Base-by-base conservation (phyloP, 2,329 filamentous ascomycete species). In the Sporothrix brunneoviolacea region DNA sequence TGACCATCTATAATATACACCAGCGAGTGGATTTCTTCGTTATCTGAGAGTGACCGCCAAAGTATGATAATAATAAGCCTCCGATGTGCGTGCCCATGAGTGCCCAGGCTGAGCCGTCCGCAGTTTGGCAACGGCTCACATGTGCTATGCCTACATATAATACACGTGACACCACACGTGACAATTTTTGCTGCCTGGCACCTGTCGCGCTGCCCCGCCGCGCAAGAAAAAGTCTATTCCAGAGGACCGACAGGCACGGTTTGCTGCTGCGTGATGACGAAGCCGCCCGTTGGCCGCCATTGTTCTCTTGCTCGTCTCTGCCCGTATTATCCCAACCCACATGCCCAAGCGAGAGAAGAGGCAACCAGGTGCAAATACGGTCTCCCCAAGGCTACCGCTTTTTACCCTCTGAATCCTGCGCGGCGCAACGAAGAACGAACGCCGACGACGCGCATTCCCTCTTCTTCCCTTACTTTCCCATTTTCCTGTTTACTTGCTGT, bases 231-330 rank as follows among this genome's bases (percentile, higher is more conserved):
- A 43, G 49, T 45, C 22, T 42, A n/a, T 43, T 41, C 38, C 33
- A 37, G 13, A 42, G 27, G 37, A 35, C 28, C 24, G 43, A 21
- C 33, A 22, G 37, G 38, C 30, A 19, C 16, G 38, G 21, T 18
- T 24, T 32, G 24, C 36, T 18, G 45, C 51, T 53, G 51, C 46
- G 51, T 49, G 51, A 53, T 53, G 51, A 53, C 51, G 51, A 50
- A 45, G 46, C 30, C 30, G 19, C 38, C 37, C 44, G 27, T 27
- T 35, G 27, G 28, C 19, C 19, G 16, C 18, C 19, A 18, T 30
- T 18, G 12, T 41, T 33, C n/a, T 27, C 42, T 39, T 28, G 7
- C 41, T 13, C 27, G 9, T 16, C 37, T 32, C 33, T 28, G n/a
- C 21, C 24, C 45, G 21, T 16, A 16, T 24, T 16, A 35, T 16